These are phyloP conservation scores for Penicillium coprophilum DNA, from an alignment of 495 filamentous ascomycete species.

Conservation along the genomic window DNA sequence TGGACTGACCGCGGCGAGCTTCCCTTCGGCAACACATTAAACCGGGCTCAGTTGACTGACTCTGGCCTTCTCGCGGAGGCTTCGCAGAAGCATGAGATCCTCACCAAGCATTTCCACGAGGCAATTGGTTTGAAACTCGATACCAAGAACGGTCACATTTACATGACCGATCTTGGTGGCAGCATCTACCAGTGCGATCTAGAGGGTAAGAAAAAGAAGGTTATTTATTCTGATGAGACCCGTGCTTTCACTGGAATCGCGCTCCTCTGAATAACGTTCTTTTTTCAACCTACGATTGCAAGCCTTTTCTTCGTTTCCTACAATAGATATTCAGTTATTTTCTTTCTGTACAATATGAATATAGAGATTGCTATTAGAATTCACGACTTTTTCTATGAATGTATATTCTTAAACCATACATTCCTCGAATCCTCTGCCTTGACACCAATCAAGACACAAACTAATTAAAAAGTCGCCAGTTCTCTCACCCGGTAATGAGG, in stretches of 20 bases:
- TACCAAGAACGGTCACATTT: slow-evolving; percentile 18
- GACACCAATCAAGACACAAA: no score
- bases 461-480: no score
- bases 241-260: slow-evolving; percentile 36
- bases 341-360: no score
- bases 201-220: slow-evolving; percentile 25
- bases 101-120: slow-evolving; percentile 45
- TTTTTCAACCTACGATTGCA: no score
- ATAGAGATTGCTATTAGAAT: no score
- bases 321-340: no score
- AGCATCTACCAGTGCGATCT: no score
- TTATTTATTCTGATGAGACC: slow-evolving; percentile 21
- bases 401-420: no score
- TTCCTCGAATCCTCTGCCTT: no score
- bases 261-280: not conserved
- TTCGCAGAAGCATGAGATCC: slow-evolving; percentile 24
- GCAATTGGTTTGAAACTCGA: slow-evolving; percentile 52
- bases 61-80: slow-evolving; percentile 12
- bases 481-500: no score
- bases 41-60: slow-evolving; percentile 24
- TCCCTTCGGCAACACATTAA: slow-evolving; percentile 48
- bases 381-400: no score
- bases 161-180: slow-evolving; percentile 44
- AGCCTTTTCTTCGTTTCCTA: no score
- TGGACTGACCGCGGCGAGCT: slow-evolving; percentile 57